A percentile compares a stretch with the other conserved stretches of the same genome.
These are phyloP conservation scores for Platanthera zijinensis DNA, from an alignment of 106 monocot genomes.

Conservation along the genomic window DNA sequence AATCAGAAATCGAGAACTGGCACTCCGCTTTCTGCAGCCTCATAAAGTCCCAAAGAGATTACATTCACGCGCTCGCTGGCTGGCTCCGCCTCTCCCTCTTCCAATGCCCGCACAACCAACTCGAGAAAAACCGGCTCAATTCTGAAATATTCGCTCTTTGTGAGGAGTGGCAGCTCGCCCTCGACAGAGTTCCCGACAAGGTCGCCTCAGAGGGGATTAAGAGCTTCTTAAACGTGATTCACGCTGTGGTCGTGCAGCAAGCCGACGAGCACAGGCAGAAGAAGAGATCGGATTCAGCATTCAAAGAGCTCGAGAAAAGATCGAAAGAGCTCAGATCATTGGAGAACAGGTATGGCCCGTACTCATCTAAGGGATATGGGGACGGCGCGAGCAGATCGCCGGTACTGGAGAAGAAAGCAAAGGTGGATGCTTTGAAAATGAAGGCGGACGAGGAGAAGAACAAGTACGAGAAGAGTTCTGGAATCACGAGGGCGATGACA, in stretches of 20 bases:
- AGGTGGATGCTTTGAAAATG: conserved; percentile 46
- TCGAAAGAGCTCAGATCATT: conserved; percentile 47
- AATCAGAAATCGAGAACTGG: conserved; percentile 74
- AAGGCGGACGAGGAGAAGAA: conserved; percentile 83
- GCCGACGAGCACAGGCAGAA: conserved; percentile 70
- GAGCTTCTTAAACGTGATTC: conserved; percentile 73
- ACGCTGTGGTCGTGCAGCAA: conserved; percentile 66
- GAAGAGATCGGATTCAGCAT: conserved; percentile 46
- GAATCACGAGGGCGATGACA: conserved; percentile 79
- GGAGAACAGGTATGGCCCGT: conserved; percentile 48
- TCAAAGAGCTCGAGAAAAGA: conserved; percentile 55
- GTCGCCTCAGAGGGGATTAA: conserved; percentile 95
- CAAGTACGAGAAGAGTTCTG: conserved; percentile 62
- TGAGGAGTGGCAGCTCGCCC: conserved; percentile 90
- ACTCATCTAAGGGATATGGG: conserved; percentile 16
- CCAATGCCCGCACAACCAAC: conserved; percentile 41
- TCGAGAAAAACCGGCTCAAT: conserved; percentile 17
- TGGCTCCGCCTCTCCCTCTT: conserved; percentile 92
- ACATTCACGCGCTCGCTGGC: conserved; percentile 70
- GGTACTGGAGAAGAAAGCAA: conserved; percentile 36
- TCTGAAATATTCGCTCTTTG: conserved; percentile 60
- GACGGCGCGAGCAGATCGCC: conserved; percentile 12
- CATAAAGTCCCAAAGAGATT: conserved; percentile 73
- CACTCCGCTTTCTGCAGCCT: conserved; percentile 69
- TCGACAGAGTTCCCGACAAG: conserved; percentile 68